These are phyloP conservation scores for Isatis lusitanica DNA, from an alignment of 441 rosid species.

Conservation along the genomic window DNA sequence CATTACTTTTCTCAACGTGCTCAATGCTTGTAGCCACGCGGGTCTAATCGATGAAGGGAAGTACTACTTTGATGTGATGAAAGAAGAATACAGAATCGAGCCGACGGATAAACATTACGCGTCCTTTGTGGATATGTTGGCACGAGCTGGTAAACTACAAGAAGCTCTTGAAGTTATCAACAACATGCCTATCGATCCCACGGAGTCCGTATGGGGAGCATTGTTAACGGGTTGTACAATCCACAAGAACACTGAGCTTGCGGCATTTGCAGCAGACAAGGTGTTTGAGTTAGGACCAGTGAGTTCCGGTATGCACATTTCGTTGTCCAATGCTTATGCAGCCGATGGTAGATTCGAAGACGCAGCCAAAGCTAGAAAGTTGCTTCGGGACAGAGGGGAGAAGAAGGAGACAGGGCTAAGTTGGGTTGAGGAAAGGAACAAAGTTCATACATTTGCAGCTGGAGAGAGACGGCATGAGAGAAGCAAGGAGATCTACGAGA, in stretches of 20 bases:
- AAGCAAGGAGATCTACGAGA: constrained; percentile 61
- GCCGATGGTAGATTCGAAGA: constrained; percentile 86
- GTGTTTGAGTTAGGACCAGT: constrained; percentile 61
- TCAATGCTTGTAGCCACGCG: constrained; percentile 85
- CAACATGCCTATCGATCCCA: constrained; percentile 68
- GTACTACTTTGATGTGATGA: constrained; percentile 66
- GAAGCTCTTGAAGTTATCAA: constrained; percentile 59
- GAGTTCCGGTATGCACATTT: constrained; percentile 69
- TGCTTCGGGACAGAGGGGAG: constrained; percentile 73
- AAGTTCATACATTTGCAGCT: constrained; percentile 76
- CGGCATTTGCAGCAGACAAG: constrained; percentile 76
- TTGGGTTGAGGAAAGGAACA: constrained; percentile 91
- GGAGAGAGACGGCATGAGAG: constrained; percentile 63
- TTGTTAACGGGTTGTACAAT: constrained; percentile 75
- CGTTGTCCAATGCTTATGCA: constrained; percentile 77
- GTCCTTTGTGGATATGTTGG: constrained; percentile 74
- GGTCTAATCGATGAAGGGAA: constrained; percentile 67
- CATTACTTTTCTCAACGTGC: constrained; percentile 69
- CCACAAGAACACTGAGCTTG: constrained; percentile 69
- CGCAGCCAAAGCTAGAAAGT: constrained; percentile 76
- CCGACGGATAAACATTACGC: constrained; percentile 79
- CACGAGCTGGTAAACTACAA: constrained; percentile 78
- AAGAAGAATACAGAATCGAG: constrained; percentile 55
- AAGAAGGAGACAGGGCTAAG: constrained; percentile 89
- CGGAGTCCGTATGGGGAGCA: constrained; percentile 90